phyloP scores from a whole-genome alignment of 176 grass and related monocot genomes.

The Thinopyrum elongatum region DNA sequence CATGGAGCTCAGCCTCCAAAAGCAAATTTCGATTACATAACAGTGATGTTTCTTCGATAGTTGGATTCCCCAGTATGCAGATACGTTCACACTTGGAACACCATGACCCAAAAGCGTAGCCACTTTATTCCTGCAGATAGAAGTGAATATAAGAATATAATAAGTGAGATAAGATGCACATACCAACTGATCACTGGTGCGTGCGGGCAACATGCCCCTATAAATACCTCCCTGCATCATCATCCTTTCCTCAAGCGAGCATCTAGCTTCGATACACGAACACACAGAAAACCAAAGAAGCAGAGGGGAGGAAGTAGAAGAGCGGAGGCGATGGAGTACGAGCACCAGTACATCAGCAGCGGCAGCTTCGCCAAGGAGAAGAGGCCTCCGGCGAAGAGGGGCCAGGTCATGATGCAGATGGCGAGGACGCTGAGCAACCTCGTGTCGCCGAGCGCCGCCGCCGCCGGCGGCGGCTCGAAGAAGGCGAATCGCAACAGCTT shows the following conservation, averaged over 20 bases:
- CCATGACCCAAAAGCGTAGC: background rate
- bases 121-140: conserved; percentile 16
- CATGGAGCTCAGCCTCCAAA: no score
- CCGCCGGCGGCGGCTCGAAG: background rate
- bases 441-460: background rate
- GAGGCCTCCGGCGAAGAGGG: conserved; percentile 42
- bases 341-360: conserved; percentile 14
- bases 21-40: no score
- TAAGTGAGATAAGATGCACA: background rate
- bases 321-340: conserved; percentile 23
- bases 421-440: conserved; percentile 37
- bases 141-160: background rate
- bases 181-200: background rate
- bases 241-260: background rate
- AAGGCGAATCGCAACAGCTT: conserved; percentile 13
- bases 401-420: conserved; percentile 40
- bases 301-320: background rate
- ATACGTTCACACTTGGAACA: background rate
- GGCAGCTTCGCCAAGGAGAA: conserved; percentile 37
- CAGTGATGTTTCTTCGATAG: no score
- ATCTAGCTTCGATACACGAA: background rate
- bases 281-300: background rate
- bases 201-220: background rate
- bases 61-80: background rate
- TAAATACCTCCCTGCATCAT: conserved; percentile 3